Base-by-base conservation (phyloP, 495 filamentous ascomycete species). In the Cladorrhinum samala region DNA sequence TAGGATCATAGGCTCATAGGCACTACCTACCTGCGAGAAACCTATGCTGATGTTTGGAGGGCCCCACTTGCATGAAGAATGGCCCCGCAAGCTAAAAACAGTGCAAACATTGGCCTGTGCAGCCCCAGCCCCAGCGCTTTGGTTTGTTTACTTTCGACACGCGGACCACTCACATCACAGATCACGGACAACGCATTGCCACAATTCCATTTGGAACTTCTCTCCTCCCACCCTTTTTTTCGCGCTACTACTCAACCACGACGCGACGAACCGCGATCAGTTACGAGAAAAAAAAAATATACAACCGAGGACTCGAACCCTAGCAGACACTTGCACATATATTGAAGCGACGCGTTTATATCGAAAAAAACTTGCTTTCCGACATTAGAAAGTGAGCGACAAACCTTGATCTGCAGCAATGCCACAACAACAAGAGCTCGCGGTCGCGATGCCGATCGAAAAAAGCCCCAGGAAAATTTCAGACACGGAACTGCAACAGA, bases 401-500 rank as follows among this genome's bases (percentile, higher is more conserved):
- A 41, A 8, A 17, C n/a, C n/a, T 20, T 18, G n/a, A 9, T n/a
- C 39, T 41, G 65, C 72, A 5, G 61, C 56, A 43, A 68, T 57
- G 51, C 58, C 67, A 19, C 55, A 61, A 38, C 68, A 72, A 41
- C 58, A 62, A 43, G 59, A 61, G 21, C 62, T 49, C 52, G 36
- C 57, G 23, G 50, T 53, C 63, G 41, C 59, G 46, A 55, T 60
- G 61, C 46, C 66, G 56, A 47, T 54, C 61, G 57, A 72, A 54
- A 70, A 65, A 46, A 54, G 75, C 38, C 65, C 73, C 7, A 72
- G 70, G 8, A 75, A 75, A 56, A 66, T 27, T 18, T 60, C 58
- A 40, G 69, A 65, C 41, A 65, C 73, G 2, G 74, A 81, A 13
- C 72, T 72, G 19, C 71, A 67, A 18, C 55, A 74, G 60, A 85